A percentile compares a stretch with the other conserved stretches of the same genome.
Conservation (phyloP, 495 filamentous ascomycete genomes). For the Xylaria intraflava region DNA sequence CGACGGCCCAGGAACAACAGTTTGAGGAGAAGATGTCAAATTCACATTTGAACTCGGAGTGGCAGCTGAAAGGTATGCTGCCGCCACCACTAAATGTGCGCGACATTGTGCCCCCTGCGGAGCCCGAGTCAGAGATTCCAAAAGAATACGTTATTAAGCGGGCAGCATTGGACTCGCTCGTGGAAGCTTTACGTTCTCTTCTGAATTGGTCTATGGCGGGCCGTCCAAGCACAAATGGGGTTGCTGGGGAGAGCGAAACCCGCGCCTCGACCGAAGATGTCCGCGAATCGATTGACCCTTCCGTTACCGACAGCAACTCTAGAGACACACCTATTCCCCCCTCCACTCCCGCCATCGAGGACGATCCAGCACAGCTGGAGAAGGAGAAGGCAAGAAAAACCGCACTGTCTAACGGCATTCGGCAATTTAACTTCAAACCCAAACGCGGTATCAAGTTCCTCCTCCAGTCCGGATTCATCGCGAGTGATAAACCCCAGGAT, state of each 20-base stretch:
- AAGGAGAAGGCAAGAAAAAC: constrained; percentile 92
- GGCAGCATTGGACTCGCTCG: constrained; percentile 77
- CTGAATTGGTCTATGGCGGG: constrained; percentile 75
- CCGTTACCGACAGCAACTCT: constrained; percentile 40
- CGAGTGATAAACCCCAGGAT: constrained; percentile 64
- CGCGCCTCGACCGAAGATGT: constrained; percentile 65
- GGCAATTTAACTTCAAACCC: constrained; percentile 96
- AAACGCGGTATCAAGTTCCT: constrained; percentile 87
- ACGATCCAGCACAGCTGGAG: constrained; percentile 87
- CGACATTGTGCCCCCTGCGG: constrained; percentile 53
- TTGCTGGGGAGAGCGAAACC: constrained; percentile 45
- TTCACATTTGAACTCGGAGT: constrained; percentile 53
- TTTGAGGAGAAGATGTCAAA: constrained; percentile 71
- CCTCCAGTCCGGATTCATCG: constrained; percentile 78
- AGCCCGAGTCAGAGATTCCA: constrained; percentile 63
- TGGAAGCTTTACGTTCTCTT: constrained; percentile 80
- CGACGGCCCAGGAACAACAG: constrained; percentile 67
- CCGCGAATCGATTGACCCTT: constrained; percentile 75
- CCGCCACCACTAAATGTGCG: constrained; percentile 80
- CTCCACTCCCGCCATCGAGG: constrained; percentile 71
- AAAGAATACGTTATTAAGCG: constrained; percentile 83
- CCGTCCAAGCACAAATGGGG: constrained; percentile 52
- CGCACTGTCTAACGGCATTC: constrained; percentile 77
- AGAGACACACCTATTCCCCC: constrained; percentile 59
- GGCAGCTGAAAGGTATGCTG: constrained; percentile 76